Base-by-base conservation (phyloP, 2,329 filamentous ascomycete genomes). In the Fusarium begoniae region DNA sequence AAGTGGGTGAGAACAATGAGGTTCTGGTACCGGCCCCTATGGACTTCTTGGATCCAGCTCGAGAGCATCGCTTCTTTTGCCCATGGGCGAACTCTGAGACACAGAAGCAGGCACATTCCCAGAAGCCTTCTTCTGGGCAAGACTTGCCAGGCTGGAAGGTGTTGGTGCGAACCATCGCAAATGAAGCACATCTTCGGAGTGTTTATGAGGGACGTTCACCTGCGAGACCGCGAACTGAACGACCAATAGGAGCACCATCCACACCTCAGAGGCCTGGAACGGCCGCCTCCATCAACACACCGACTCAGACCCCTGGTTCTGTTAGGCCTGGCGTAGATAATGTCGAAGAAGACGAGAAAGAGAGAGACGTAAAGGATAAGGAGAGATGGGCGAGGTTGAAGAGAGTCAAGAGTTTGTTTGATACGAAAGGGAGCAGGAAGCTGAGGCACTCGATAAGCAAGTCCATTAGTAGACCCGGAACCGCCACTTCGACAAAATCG, bases 11-110 rank as follows among this genome's bases (percentile, higher is more conserved):
- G 3, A 82, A 84, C 22, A 87, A 86, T 0, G 82, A 87, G 41
- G 83, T 91, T 15, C 81, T 91, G 17, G 85, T 88, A 9, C 87
- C 88, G 3, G 88, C 91, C 6, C 88, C 89, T 3, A 91, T 93
- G 87, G 88, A 90, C 74, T 85, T 89, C 63, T 86, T 96, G 4
- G 91, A 96, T 78, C 90, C 91, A 9, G 83, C 92, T 5, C 87
- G 87, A 10, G 92, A 95, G 80, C 94, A 96, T 81, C 90, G 94
- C 70, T 93, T 94, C 78, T 96, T 95, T 79, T 96, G 94, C 75
- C 94, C 94, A 2, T 96, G 94, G 94, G 87, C 92, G 67, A 94
- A 91, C 75, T 82, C 89, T 7, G 78, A 83, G 17, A 87, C 90
- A 3, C 93, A 95, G 79, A 90, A 84, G 79, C 70, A 79, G 64